A percentile compares a stretch with the other conserved stretches of the same genome.
Conservation (phyloP, 805 yeast genomes). For the Maudiozyma pseudohumilis region DNA sequence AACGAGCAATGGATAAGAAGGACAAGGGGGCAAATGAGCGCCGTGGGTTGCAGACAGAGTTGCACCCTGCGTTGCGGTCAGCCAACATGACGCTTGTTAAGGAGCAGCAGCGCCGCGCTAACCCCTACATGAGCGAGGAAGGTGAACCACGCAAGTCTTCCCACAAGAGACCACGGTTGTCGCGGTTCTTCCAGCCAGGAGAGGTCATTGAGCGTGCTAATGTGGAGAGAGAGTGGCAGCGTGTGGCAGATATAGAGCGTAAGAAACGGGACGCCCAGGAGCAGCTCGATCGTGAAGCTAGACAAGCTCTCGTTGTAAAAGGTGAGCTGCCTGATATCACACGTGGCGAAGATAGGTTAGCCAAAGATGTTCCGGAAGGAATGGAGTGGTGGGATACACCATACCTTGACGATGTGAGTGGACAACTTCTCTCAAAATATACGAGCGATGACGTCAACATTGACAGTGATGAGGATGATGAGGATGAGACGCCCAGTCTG, state of each 20-base stretch:
- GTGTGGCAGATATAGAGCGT: slow-evolving; percentile 5
- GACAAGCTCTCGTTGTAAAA: slow-evolving; percentile 35
- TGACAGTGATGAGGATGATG: slow-evolving; percentile 16
- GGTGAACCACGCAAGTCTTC: slow-evolving; percentile 1
- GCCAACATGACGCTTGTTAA: slow-evolving; percentile 23
- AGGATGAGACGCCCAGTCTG: slow-evolving; percentile 41
- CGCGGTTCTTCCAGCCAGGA: slow-evolving; percentile 48
- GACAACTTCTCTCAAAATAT: slow-evolving; percentile 32
- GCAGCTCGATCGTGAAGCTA: slow-evolving; percentile 11
- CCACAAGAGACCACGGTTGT: slow-evolving; percentile 9
- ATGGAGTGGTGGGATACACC: slow-evolving; percentile 89
- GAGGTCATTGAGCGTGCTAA: slow-evolving; percentile 21
- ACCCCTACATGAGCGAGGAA: slow-evolving; percentile 23
- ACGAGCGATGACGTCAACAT: slow-evolving; percentile 12
- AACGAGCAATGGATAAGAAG: too few species aligned
- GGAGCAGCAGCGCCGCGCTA: slow-evolving; percentile 14
- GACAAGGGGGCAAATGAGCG: neutral
- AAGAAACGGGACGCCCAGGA: too few species aligned
- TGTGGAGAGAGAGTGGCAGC: slow-evolving; percentile 9
- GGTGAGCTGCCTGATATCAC: slow-evolving; percentile 38
- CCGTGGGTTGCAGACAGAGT: slow-evolving; percentile 21
- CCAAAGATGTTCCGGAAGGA: slow-evolving; percentile 41
- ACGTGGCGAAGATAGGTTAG: slow-evolving; percentile 47
- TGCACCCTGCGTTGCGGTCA: slow-evolving; percentile 24
- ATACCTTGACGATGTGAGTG: slow-evolving; percentile 32